Conservation (phyloP, 2,329 filamentous ascomycete genomes). For the Cryphonectria radicalis region DNA sequence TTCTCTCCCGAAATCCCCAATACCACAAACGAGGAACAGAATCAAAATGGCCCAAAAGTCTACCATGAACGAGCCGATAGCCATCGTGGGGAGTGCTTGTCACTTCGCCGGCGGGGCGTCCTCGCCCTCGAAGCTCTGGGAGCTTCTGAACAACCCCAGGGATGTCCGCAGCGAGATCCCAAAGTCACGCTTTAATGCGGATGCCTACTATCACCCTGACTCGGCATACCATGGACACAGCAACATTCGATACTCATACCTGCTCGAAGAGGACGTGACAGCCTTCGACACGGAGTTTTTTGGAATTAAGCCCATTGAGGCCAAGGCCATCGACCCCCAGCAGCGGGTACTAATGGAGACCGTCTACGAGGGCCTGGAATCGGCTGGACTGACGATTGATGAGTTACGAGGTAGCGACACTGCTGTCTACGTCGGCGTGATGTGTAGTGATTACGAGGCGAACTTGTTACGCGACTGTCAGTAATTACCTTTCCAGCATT, state of each 20-base stretch:
- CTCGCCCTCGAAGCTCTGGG: constrained; percentile 15
- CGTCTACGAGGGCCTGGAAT: constrained; percentile 43
- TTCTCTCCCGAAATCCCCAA: not conserved
- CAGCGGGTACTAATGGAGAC: constrained; percentile 43
- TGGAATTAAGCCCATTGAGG: constrained; percentile 41
- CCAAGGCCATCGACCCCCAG: constrained; percentile 43
- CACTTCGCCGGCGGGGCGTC: constrained; percentile 11
- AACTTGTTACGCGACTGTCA: constrained; percentile 16
- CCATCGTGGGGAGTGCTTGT: constrained; percentile 18
- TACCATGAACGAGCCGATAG: constrained; percentile 15
- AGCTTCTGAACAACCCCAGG: constrained; percentile 11
- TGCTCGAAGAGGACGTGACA: constrained; percentile 31
- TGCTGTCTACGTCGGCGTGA: constrained; percentile 33
- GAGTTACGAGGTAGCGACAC: constrained; percentile 26
- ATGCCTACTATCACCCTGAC: constrained; percentile 31
- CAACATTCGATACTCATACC: constrained; percentile 34
- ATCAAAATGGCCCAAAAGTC: not conserved
- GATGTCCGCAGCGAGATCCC: constrained; percentile 20
- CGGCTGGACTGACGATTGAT: constrained; percentile 21
- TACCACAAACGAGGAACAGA: not conserved
- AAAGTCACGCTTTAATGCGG: constrained; percentile 27
- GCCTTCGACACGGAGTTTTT: constrained; percentile 45
- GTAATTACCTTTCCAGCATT: constrained; percentile 11
- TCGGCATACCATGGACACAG: constrained; percentile 33
- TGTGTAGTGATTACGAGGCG: constrained; percentile 33